Conservation (phyloP, 331 rosid genomes). For the Rhamnella rubrinervis region DNA sequence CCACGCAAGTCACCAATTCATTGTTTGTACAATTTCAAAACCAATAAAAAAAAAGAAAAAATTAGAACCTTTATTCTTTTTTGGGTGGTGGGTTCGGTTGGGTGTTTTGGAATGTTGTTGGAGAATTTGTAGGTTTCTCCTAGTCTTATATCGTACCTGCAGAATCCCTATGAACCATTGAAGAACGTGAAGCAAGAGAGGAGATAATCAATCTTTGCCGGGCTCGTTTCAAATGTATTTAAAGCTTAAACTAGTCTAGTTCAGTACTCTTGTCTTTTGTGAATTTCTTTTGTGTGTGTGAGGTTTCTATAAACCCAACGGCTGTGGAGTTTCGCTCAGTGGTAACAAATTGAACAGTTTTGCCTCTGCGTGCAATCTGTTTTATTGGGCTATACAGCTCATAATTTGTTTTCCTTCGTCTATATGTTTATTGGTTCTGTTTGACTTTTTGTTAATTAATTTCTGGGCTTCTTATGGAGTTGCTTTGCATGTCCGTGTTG, state of each 20-base stretch:
- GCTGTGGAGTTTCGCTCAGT: neutral
- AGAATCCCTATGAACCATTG: no score
- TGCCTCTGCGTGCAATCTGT: neutral
- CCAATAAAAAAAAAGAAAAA: neutral
- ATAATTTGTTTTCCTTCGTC: neutral
- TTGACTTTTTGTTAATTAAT: neutral
- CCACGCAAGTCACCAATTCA: neutral
- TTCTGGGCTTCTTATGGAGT: neutral
- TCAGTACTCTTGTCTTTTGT: neutral
- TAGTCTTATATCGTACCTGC: neutral
- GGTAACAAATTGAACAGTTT: neutral
- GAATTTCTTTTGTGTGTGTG: neutral
- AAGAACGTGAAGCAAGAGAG: no score
- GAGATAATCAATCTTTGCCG: no score
- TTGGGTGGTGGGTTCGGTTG: no score
- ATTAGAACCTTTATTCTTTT: neutral
- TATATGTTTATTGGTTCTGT: neutral
- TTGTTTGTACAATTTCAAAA: neutral
- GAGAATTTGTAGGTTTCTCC: neutral
- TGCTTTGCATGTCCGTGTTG: neutral
- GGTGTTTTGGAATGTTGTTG: neutral
- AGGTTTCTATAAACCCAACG: neutral
- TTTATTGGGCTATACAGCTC: neutral
- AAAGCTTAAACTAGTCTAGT: neutral
- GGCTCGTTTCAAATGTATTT: neutral